Base-by-base conservation (phyloP, 345 rosid species). In the Conringia planisiliqua region DNA sequence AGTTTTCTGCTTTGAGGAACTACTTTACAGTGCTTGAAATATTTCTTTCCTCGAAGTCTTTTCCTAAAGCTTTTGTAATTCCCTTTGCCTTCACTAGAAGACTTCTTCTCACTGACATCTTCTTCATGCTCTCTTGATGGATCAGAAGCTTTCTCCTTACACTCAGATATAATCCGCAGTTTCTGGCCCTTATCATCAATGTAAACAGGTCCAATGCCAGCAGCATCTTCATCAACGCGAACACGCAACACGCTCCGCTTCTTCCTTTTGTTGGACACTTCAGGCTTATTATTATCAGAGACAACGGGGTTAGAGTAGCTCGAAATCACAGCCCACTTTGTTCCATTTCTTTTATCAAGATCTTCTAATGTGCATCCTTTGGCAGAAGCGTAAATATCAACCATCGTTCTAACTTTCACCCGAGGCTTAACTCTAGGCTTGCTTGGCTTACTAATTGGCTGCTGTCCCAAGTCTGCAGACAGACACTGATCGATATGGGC, bases 401-500 rank as follows among this genome's bases (percentile, higher is more conserved):
- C 75, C 94, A 95, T 92, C 80, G 85, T 29, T 78, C 85, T 87
- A 14, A 77, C 81, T 81, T 86, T 95, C 78, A 86, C 2, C 62
- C 50, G 85, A 2, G 92, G 91, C 85, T 95, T 95, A 61, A 80
- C 79, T 73, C 82, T 95, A 79, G 84, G 85, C 85, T 85, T 89
- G 22, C 78, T 83, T 66, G 81, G 66, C 65, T 82, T 82, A 89
- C 71, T 85, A 82, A 80, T 79, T 86, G 27, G 82, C 82, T 33
- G 84, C 82, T 20, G 78, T 77, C 84, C 90, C 57, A 85, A 78
- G 65, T 89, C 97, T 50, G 73, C 79, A 18, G 94, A 88, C 60
- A 95, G 96, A 80, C 99, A 92, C 82, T 89, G 99, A 81, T 95
- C 97, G 8, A 95, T 95, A 83, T 95, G 99, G 20, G 97, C 99